A percentile compares a stretch with the other conserved stretches of the same genome.
phyloP scores from a whole-genome alignment of 169 alveolate genomes.

The Eimeria nieschulzi region DNA sequence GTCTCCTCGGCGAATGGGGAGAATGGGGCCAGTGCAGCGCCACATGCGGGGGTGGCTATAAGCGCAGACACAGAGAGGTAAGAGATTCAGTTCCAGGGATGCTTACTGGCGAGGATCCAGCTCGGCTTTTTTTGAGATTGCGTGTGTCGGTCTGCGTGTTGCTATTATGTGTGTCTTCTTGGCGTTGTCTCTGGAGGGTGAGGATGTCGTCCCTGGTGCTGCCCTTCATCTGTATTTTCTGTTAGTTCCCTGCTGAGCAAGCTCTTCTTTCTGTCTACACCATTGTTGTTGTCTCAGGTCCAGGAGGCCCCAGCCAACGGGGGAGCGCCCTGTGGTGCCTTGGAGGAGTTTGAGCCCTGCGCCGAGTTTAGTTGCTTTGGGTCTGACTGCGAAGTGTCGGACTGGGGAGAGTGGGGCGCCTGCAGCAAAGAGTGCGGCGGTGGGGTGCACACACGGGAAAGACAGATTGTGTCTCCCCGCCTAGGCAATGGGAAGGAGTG shows the following conservation, averaged over 20 bases:
- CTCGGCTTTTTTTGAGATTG: not conserved
- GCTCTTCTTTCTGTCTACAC: not conserved
- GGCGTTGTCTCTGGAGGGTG: not conserved
- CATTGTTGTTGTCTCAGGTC: constrained; percentile 13
- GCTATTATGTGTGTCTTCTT: too few relatives aligned
- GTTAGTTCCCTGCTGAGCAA: not conserved
- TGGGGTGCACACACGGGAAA: constrained; percentile 78
- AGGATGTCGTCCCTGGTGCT: not conserved
- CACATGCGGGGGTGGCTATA: constrained; percentile 81
- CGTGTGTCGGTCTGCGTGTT: not conserved
- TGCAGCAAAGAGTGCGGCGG: constrained; percentile 79
- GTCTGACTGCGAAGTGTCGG: constrained; percentile 79
- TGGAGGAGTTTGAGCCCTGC: constrained; percentile 77
- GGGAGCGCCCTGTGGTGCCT: constrained; percentile 74
- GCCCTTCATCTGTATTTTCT: not conserved
- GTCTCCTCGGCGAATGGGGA: constrained; percentile 77
- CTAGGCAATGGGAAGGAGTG: constrained; percentile 57
- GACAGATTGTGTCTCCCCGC: constrained; percentile 71
- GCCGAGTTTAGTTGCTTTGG: constrained; percentile 70
- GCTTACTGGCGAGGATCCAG: not conserved
- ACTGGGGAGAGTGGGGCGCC: constrained; percentile 79
- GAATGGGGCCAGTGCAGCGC: constrained; percentile 81
- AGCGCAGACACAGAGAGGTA: constrained; percentile 52
- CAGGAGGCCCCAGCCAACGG: constrained; percentile 67
- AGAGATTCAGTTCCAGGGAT: not conserved